Base-by-base conservation (phyloP, 768 basidiomycete genomes). In the Cystobasidiopsis lactophilus region DNA sequence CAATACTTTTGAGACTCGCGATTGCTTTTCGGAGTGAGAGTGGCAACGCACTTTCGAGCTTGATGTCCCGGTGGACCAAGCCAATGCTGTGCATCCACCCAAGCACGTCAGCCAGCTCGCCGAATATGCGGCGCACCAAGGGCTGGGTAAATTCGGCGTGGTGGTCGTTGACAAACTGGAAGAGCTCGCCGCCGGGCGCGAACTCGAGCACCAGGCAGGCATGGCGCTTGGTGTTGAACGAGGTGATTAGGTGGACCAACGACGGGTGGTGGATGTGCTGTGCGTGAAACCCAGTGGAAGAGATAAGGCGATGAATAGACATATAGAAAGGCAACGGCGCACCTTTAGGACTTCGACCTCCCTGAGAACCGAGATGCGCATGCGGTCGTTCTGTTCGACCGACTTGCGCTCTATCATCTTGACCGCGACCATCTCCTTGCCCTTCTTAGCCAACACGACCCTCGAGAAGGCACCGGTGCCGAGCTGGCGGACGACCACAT, bases 11-110 rank as follows among this genome's bases (percentile, higher is more conserved):
- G n/a, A n/a, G n/a, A n/a, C n/a, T n/a, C n/a, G n/a, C n/a, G n/a
- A n/a, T n/a, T n/a, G n/a, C n/a, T n/a, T n/a, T n/a, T n/a, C n/a
- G n/a, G n/a, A n/a, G n/a, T n/a, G n/a, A n/a, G n/a, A n/a, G n/a
- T n/a, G n/a, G n/a, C n/a, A 13, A 67, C 73, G 61, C 58, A 74
- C 73, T 74, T 59, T 74, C 73, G 29, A 74, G 76, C 68, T 91
- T 91, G 68, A 91, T 77, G 66, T 89, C 86, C 3, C 86, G 74
- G 66, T 91, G 86, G 1, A 91, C 85, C 38, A 88, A 72, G 1
- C 78, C 78, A 14, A 82, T 80, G 37, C 75, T 71, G 61, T 91
- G 85, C 75, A 91, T 78, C 82, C 84, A 91, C 4, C 75, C 77
- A 0, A 88, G 79, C 5, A 79, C 85, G 33, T 74, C 73, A 54